phyloP scores from a whole-genome alignment of 805 yeast genomes.

The Nakazawaea pomicola region DNA sequence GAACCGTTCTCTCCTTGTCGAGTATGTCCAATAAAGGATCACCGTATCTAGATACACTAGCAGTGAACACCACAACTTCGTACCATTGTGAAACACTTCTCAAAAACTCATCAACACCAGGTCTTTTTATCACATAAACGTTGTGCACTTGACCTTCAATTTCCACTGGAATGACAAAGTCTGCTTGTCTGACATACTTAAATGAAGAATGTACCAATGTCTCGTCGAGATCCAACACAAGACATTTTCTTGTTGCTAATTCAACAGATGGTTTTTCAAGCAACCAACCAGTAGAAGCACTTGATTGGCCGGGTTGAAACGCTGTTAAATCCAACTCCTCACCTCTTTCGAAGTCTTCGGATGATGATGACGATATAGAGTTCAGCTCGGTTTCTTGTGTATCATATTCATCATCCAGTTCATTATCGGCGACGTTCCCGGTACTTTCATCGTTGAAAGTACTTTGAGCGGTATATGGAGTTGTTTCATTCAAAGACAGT shows the following conservation, averaged over 20 bases:
- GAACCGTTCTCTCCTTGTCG: constrained; percentile 70
- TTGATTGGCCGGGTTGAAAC: constrained; percentile 69
- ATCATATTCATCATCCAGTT: constrained; percentile 10
- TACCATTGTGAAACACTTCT: constrained; percentile 75
- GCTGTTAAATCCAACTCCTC: constrained; percentile 53
- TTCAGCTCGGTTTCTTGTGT: constrained; percentile 10
- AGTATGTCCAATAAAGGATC: constrained; percentile 90
- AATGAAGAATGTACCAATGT: constrained; percentile 94
- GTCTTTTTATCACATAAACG: constrained; percentile 94
- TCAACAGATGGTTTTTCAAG: constrained; percentile 48
- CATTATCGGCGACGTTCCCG: constrained; percentile 7
- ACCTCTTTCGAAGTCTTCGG: constrained; percentile 18
- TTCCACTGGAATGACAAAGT: constrained; percentile 96
- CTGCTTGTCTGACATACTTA: constrained; percentile 87
- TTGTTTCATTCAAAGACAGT: constrained; percentile 17
- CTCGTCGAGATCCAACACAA: constrained; percentile 90
- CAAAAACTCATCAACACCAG: constrained; percentile 95
- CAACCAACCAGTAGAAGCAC: constrained; percentile 60
- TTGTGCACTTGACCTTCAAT: constrained; percentile 89
- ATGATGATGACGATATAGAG: constrained; percentile 9
- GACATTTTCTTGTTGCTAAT: constrained; percentile 69
- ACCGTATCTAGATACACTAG: constrained; percentile 92
- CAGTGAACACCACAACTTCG: constrained; percentile 97
- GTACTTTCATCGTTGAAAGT: constrained; percentile 10
- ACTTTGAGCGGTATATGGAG: constrained; percentile 10